phyloP scores from a whole-genome alignment of 768 basidiomycete genomes.

The Suillus bovinus region DNA sequence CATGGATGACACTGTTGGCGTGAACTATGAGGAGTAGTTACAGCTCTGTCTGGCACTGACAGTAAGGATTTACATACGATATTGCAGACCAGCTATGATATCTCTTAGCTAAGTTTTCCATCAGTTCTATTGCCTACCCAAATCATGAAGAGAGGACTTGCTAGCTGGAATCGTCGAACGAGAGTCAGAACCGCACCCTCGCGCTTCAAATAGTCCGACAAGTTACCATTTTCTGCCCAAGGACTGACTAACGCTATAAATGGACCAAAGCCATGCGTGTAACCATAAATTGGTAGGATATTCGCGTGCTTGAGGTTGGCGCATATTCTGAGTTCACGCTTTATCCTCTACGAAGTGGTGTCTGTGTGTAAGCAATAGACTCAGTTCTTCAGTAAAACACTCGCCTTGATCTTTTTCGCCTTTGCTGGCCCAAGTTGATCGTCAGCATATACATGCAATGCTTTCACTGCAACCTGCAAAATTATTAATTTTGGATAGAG shows the following conservation, averaged over 20 bases:
- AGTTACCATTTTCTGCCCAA: slow-evolving; percentile 32
- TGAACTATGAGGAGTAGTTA: slow-evolving; percentile 3
- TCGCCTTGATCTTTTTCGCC: slow-evolving; percentile 6
- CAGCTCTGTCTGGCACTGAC: not conserved
- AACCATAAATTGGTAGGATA: slow-evolving; percentile 30
- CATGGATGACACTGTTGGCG: slow-evolving; percentile 37
- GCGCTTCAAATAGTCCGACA: slow-evolving; percentile 24
- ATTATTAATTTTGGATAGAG: not conserved
- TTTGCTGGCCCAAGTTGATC: not conserved
- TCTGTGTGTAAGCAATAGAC: not conserved
- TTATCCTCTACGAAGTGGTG: slow-evolving; percentile 19
- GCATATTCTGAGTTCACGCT: slow-evolving; percentile 26
- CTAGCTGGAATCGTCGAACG: slow-evolving; percentile 15
- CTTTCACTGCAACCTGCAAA: slow-evolving; percentile 5
- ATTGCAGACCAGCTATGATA: slow-evolving; percentile 21
- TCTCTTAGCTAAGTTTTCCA: not conserved
- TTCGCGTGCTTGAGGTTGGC: slow-evolving; percentile 25
- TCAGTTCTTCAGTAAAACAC: too few species aligned
- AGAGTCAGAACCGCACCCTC: slow-evolving; percentile 11
- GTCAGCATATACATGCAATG: not conserved
- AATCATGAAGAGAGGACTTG: slow-evolving; percentile 5
- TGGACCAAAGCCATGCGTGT: slow-evolving; percentile 30
- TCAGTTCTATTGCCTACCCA: not conserved
- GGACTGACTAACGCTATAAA: slow-evolving; percentile 35
- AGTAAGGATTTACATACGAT: slow-evolving; percentile 8